Evolutionary conservation across 352 stramenopile species (phyloP), one percentile per base, ranked within the genome.

Genomic region (Phytophthora citrophthora): DNA sequence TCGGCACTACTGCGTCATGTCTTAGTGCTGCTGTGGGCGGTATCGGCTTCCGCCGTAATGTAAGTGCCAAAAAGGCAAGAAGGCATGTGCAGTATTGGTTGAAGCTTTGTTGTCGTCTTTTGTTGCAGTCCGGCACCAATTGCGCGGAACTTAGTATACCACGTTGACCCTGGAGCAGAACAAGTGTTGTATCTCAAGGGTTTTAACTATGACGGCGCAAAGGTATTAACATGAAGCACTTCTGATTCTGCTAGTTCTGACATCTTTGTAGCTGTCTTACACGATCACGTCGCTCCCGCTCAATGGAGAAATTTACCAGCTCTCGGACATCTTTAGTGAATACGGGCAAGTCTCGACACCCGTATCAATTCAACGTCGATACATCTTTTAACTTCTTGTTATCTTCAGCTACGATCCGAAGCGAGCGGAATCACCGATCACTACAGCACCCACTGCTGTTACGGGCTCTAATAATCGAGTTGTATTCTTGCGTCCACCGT

Each of bases 391-490:
- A 20, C 20, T 20, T 20, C 20, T 20, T 20, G 20, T 20, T 47
- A 31, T 13, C 20, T 53, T 20, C 38, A 86, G 78, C 8, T 93
- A 93, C 39, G 91, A 97, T 12, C 93, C 93, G 13, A 97, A 97
- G 64, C 77, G 72, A 23, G 75, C 81, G 6, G 72, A 72, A 34
- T 72, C 56, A 2, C 55, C 82, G 10, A 94, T 97, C 38, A 72
- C 74, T 0, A 70, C 54, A 5, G 77, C 87, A 1, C 83, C 79
- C 2, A 79, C 77, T 2, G 41, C 60, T 15, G 80, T 98, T 50
- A 95, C 86, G 3, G 93, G 90, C 13, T 94, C 86, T 26, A 90
- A 91, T 59, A 96, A 94, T 47, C 83, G 91, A 6, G 72, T 96
- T 0, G 76, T 97, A 15, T 97, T 97, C 65, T 65, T 83, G 20